Evolutionary conservation across 306 rosid species (phyloP), one percentile per base, ranked within the genome.

Genomic region (Crotalaria pallida): DNA sequence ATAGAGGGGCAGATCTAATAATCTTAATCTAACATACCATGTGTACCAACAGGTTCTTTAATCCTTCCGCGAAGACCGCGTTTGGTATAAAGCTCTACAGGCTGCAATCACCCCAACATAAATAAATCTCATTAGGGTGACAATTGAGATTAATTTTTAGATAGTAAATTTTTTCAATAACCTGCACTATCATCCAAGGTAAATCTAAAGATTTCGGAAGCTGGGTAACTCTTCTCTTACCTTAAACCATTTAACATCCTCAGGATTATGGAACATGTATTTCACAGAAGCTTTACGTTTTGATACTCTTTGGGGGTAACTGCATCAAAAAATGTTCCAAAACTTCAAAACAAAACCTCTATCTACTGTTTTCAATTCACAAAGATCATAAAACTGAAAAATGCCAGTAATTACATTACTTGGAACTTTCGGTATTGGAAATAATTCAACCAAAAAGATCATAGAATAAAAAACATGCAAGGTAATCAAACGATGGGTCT

Each of bases 241-340:
- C 97, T 87, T 91, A 77, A 91, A 94, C 99, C 97, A 94, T 79
- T 74, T 88, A 34, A 94, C 96, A 45, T 94, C 99, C 85, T 94
- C 99, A 23, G 99, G 99, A 79, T 80, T 87, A 77, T 94, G 87
- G 58, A 91, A 91, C 97, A 94, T 91, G 31, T 87, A 89, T 74
- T 82, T 88, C 23, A 91, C 97, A 1, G 89, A 72, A 72, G 96
- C 92, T 77, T 91, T 94, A 13, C 87, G 75, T 82, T 94, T 94
- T 3, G 97, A 94, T 18, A 94, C 99, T 86, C 96, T 81, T 60
- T 94, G 96, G 33, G 99, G 99, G 58, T 94, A 94, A 58, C 99
- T 94, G 90, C 96, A 89, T 19, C 67, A 34, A 58, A 74, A 58
- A 83, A 73, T 27, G 65, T 29, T 33, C 12, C 67, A 43, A 40